Conservation (phyloP, 257 asterid species). For the Nicotiana sylvestris region DNA sequence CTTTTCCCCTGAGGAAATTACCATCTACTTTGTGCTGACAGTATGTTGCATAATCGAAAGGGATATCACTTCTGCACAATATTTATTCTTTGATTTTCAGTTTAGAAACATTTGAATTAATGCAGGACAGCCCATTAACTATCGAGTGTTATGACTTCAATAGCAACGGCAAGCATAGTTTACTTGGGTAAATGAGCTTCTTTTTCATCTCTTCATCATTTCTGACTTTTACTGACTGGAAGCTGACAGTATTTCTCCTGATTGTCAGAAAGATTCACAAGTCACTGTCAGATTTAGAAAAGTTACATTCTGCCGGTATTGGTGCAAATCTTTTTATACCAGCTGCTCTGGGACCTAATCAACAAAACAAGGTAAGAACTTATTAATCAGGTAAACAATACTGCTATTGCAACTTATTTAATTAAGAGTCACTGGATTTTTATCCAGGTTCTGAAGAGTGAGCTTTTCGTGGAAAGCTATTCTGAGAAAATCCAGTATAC, state of each 20-base stretch:
- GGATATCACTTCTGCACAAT: not conserved
- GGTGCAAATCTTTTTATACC: constrained; percentile 65
- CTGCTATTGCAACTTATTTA: not conserved
- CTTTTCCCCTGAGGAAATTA: not conserved
- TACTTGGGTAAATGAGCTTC: constrained; percentile 66
- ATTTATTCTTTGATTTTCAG: constrained; percentile 7
- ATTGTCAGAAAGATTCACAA: constrained; percentile 76
- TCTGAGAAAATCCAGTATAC: constrained; percentile 72
- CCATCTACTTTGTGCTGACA: not conserved
- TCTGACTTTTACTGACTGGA: constrained; percentile 12
- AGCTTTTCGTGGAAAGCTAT: constrained; percentile 73
- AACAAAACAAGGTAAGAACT: constrained; percentile 64
- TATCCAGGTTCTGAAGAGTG: constrained; percentile 74
- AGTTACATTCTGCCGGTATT: constrained; percentile 52
- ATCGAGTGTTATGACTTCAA: constrained; percentile 93
- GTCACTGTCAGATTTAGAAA: constrained; percentile 85
- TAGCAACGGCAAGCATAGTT: constrained; percentile 83
- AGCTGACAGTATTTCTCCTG: constrained; percentile 30
- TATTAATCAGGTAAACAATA: not conserved
- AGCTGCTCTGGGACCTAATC: constrained; percentile 49
- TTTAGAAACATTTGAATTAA: constrained; percentile 29
- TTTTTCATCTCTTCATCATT: constrained; percentile 14
- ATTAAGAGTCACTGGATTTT: not conserved
- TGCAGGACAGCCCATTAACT: constrained; percentile 94
- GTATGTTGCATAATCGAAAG: not conserved